Percentiles rank a stretch among this genome's conserved stretches.
Conservation (phyloP, 1,139 yeast genomes). For the Zygosaccharomyces sapae region DNA sequence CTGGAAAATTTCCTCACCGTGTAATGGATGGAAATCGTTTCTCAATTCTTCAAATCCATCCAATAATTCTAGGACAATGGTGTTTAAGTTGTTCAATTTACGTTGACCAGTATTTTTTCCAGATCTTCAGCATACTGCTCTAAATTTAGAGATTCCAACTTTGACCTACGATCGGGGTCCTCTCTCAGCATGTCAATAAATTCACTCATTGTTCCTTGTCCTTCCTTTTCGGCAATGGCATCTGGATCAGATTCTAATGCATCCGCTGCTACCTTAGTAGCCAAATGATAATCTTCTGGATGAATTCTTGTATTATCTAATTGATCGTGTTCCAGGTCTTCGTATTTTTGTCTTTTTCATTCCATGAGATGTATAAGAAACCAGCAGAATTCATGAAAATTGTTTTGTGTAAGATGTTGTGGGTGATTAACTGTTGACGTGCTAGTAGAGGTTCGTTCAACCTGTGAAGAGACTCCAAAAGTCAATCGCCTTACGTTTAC, state of each 20-base stretch:
- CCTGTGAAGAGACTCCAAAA: conserved; percentile 68
- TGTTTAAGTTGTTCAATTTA: conserved; percentile 38
- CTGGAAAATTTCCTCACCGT: conserved; percentile 71
- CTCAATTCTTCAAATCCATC: conserved; percentile 85
- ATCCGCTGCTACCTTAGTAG: conserved; percentile 96
- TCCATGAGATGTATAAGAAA: conserved; percentile 75
- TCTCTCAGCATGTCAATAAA: conserved; percentile 76
- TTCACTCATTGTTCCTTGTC: conserved; percentile 59
- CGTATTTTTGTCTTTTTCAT: conserved; percentile 41
- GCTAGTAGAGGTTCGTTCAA: conserved; percentile 58
- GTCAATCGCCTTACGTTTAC: conserved; percentile 92
- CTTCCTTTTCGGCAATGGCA: conserved; percentile 75
- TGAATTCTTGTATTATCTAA: conserved; percentile 95
- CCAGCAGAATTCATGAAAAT: conserved; percentile 91
- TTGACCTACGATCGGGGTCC: conserved; percentile 54
- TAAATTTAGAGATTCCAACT: conserved; percentile 80
- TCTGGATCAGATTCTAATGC: conserved; percentile 95
- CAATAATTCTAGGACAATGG: conserved; percentile 84
- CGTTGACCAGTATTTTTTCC: conserved; percentile 50
- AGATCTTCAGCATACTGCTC: conserved; percentile 94
- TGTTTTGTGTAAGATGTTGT: conserved; percentile 69
- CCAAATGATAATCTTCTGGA: conserved; percentile 95
- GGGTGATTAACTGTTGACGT: conserved; percentile 71
- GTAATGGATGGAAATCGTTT: conserved; percentile 62
- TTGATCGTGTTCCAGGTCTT: conserved; percentile 65